Evolutionary conservation across 2,329 filamentous ascomycete species (phyloP).

Genomic region (Phoma sp.): DNA sequence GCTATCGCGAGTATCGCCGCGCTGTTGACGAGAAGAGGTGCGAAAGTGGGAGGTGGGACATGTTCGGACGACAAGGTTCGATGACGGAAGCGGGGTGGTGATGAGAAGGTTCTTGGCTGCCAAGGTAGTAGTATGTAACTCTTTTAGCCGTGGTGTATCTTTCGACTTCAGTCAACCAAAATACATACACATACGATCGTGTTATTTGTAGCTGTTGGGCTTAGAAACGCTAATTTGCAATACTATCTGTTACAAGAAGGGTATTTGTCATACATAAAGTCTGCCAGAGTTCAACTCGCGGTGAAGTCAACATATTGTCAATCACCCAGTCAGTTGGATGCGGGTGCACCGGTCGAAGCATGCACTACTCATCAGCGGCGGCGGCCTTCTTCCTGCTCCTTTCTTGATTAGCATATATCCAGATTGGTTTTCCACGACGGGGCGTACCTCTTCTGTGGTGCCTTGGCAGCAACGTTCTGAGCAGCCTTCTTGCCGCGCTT

Average conservation of each 20-base stretch:
- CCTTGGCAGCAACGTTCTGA: slow-evolving; percentile 28
- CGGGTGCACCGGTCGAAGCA: not conserved
- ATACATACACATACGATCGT: too few relatives aligned
- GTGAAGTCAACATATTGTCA: too few relatives aligned
- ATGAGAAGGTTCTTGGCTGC: slow-evolving; percentile 10
- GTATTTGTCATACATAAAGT: slow-evolving; percentile 16
- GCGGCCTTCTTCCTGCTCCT: slow-evolving; percentile 37
- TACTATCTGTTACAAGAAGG: slow-evolving; percentile 1
- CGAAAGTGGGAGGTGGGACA: slow-evolving; percentile 11
- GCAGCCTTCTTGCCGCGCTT: slow-evolving; percentile 32
- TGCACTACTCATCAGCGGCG: slow-evolving; percentile 24
- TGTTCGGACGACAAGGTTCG: not conserved
- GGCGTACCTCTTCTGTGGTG: slow-evolving; percentile 40
- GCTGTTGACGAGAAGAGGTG: slow-evolving; percentile 4
- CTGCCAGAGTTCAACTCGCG: not conserved
- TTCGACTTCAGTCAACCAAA: too few relatives aligned
- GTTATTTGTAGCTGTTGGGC: too few relatives aligned
- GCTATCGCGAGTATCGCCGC: not conserved
- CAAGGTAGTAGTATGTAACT: slow-evolving; percentile 1
- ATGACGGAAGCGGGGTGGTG: slow-evolving; percentile 14
- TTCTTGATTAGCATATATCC: slow-evolving; percentile 15
- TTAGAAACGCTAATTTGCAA: not conserved
- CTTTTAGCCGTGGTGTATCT: too few relatives aligned
- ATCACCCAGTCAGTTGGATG: too few relatives aligned
- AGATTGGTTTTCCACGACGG: too few relatives aligned